Evolutionary conservation across 1,284 basidiomycete genomes (phyloP).

Genomic region (Microbotryum saponariae): DNA sequence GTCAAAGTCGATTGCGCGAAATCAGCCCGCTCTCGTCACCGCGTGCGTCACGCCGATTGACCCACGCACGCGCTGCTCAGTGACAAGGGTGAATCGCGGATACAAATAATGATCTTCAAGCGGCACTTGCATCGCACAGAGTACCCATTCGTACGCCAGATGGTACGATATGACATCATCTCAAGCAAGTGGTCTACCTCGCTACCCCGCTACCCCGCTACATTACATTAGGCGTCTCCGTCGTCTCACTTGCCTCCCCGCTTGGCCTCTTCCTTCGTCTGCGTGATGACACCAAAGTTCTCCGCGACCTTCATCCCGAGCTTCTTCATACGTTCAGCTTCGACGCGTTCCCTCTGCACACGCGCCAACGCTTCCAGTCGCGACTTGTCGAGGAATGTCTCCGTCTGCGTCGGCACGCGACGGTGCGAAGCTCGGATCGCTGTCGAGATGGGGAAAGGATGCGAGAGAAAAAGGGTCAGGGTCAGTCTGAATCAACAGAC

Average conservation of each 20-base stretch:
- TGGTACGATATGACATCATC: no score
- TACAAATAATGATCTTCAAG: no score
- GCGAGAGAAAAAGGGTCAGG: not conserved
- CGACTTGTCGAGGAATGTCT: slow-evolving; percentile 65
- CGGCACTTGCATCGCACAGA: no score
- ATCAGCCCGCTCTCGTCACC: no score
- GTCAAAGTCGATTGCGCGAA: no score
- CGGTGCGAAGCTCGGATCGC: slow-evolving; percentile 47
- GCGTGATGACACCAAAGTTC: slow-evolving; percentile 29
- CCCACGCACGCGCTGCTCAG: no score
- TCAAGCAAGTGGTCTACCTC: no score
- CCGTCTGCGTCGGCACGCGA: slow-evolving; percentile 53
- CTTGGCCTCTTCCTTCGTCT: slow-evolving; percentile 44
- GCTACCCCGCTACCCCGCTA: no score
- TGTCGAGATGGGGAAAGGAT: not conserved
- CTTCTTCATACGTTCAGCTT: slow-evolving; percentile 73
- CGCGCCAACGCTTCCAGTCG: slow-evolving; percentile 68
- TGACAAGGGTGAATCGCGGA: no score
- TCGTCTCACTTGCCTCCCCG: slow-evolving; percentile 35
- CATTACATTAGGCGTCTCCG: no score
- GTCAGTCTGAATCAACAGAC: not conserved
- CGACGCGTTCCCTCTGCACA: slow-evolving; percentile 69
- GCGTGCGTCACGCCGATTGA: no score
- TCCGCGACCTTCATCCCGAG: slow-evolving; percentile 58
- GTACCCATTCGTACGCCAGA: no score